phyloP scores from a whole-genome alignment of 306 rosid species.

The Trifolium dubium region DNA sequence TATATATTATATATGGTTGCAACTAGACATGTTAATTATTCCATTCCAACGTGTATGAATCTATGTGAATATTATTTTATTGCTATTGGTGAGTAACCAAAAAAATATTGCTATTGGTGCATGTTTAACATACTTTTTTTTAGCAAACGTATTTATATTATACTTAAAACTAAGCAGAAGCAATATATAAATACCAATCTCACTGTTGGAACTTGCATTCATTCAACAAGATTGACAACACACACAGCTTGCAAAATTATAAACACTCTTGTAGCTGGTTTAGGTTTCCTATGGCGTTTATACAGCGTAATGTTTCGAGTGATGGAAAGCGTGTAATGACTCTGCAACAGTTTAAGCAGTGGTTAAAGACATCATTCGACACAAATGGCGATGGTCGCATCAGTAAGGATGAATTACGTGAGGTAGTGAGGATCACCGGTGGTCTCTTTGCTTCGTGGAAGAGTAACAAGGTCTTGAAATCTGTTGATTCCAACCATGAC shows the following conservation, averaged over 20 bases:
- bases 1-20: background rate
- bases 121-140: conserved; percentile 10
- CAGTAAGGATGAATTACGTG: conserved; percentile 32
- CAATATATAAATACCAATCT: conserved; percentile 11
- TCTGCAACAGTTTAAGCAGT: conserved; percentile 37
- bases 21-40: background rate
- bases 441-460: conserved; percentile 32
- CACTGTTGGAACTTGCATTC: background rate
- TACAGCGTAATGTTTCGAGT: background rate
- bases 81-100: background rate
- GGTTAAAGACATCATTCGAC: conserved; percentile 41
- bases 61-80: background rate
- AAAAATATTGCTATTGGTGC: background rate
- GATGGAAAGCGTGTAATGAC: conserved; percentile 45
- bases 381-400: conserved; percentile 33
- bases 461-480: conserved; percentile 9
- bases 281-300: conserved; percentile 30
- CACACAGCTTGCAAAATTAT: background rate
- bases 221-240: background rate
- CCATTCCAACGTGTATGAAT: background rate
- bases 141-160: background rate
- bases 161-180: background rate
- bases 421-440: conserved; percentile 6
- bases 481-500: conserved; percentile 27
- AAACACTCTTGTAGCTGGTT: background rate